Evolutionary conservation across 176 grass and related monocot genomes (phyloP).

Genomic region (Raddia guianensis): DNA sequence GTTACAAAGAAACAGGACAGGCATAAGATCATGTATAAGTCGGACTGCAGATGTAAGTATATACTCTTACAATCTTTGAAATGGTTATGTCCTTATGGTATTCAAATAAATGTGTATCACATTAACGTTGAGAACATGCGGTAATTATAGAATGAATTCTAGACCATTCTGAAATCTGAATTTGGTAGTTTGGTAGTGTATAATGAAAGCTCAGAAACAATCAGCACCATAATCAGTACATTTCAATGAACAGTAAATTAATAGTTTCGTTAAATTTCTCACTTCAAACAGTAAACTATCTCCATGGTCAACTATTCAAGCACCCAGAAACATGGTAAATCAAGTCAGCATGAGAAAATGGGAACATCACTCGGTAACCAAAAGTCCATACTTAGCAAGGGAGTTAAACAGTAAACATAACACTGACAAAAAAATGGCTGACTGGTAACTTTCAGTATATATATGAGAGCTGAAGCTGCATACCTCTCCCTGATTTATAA

Average conservation of each 20-base stretch:
- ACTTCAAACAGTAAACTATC: neutral
- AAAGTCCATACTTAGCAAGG: neutral
- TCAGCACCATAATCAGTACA: neutral
- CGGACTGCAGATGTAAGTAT: neutral
- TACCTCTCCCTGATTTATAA: conserved; percentile 47
- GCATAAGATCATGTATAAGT: neutral
- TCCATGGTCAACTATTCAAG: neutral
- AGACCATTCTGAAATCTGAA: neutral
- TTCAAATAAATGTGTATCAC: neutral
- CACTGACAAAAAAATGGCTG: neutral
- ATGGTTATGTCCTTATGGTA: conserved; percentile 10
- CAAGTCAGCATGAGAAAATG: neutral
- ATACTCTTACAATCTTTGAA: conserved; percentile 3
- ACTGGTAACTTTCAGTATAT: neutral
- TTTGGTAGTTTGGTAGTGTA: neutral
- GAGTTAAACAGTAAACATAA: neutral
- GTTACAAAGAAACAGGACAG: neutral
- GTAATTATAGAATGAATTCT: neutral
- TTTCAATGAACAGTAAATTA: neutral
- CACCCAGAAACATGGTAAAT: neutral
- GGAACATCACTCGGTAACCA: neutral
- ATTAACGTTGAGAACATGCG: neutral
- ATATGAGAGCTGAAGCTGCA: conserved; percentile 1
- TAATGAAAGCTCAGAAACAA: neutral
- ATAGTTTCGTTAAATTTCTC: neutral